Percentiles rank a stretch among this genome's conserved stretches.
These are phyloP conservation scores for Phialocephala subalpina DNA, from an alignment of 2,329 filamentous ascomycete species.

Conservation along the genomic window DNA sequence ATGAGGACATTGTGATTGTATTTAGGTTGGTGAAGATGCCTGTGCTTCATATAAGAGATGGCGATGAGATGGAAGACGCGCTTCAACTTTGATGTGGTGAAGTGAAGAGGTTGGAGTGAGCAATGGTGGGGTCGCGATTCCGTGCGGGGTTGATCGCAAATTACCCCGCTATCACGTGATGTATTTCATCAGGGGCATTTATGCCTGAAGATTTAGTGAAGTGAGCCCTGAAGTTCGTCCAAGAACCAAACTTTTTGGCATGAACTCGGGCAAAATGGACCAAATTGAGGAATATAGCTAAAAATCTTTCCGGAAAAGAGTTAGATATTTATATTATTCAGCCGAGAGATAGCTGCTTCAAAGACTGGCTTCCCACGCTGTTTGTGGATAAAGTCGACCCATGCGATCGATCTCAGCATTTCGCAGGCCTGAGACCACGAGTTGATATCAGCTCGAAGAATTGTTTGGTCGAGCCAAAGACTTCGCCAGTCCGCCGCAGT, in stretches of 20 bases:
- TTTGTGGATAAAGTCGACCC: neutral
- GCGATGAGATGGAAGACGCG: neutral
- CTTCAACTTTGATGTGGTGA: neutral
- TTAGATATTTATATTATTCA: too few relatives aligned
- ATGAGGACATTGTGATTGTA: neutral
- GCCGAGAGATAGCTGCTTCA: neutral
- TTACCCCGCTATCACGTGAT: conserved; percentile 24
- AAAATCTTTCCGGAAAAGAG: too few relatives aligned
- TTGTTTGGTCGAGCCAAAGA: neutral
- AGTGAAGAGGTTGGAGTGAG: neutral
- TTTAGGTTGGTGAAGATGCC: neutral
- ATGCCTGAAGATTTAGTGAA: neutral
- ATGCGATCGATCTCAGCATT: neutral
- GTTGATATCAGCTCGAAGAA: neutral
- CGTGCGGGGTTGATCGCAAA: neutral
- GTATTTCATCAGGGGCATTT: neutral
- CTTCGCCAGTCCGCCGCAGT: neutral
- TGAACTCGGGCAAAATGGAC: too few relatives aligned
- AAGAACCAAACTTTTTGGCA: too few relatives aligned
- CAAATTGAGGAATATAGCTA: too few relatives aligned
- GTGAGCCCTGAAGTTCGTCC: neutral
- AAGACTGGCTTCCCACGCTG: neutral
- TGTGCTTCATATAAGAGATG: neutral
- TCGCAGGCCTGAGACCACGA: neutral
- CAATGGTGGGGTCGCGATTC: neutral